Base-by-base conservation (phyloP, 1,284 basidiomycete species). In the Trichosporon sp. region DNA sequence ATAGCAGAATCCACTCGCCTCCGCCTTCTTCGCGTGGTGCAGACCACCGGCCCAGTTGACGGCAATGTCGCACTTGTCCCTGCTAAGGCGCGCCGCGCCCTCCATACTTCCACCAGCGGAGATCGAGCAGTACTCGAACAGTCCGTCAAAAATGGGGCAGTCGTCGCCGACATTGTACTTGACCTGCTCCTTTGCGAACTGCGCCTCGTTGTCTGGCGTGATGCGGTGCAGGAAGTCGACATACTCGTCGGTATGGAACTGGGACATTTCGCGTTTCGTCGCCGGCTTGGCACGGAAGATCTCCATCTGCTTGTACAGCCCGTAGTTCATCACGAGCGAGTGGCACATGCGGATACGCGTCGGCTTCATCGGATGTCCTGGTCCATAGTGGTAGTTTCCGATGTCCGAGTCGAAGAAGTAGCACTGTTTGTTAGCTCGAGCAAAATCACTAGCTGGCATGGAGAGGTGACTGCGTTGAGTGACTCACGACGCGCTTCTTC, bases 91-190 rank as follows among this genome's bases (percentile, higher is more conserved):
- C 11, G 95, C 95, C 40, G 96, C 95, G 56, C 95, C 95, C 90
- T 99, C 95, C 95, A 99, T 99, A 0, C 93, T 96, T 6, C 95
- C 95, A 56, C 95, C 95, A 16, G 95, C 96, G 3, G 94, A 97
- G 73, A 99, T 99, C 6, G 94, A 95, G 76, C 95, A 98, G 78
- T 97, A 99, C 72, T 99, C 95, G 77, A 98, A 98, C 58, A 99
- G 81, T 0, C 95, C 95, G 73, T 99, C 95, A 72, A 99, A 99
- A 23, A 98, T 93, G 3, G 95, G 95, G 78, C 95, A 98, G 79
- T 99, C 95, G 74, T 99, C 95, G 21, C 90, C 90, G 14, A 92
- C 89, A 69, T 92, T 92, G 80, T 90, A 89, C 82, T 97, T 98
- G 71, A 94, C 90, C 80, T 98, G 95, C 78, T 99, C 96, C 74